phyloP scores from a whole-genome alignment of 176 grass and related monocot species.

The Saccharum spontaneum region DNA sequence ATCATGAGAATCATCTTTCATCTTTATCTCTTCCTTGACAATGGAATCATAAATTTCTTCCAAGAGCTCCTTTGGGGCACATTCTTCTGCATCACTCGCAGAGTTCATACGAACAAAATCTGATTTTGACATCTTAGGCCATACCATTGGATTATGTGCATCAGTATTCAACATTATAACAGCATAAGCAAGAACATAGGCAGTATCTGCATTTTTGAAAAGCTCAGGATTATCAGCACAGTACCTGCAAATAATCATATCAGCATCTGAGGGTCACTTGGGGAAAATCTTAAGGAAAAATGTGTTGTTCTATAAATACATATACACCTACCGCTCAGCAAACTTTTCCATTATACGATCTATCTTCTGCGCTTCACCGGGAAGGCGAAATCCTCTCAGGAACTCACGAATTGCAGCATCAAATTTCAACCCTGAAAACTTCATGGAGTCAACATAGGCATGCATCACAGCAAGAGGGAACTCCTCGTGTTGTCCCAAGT shows the following conservation, averaged over 20 bases:
- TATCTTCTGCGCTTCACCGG: slow-evolving; percentile 99
- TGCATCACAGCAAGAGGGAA: slow-evolving; percentile 99
- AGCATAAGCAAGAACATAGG: slow-evolving; percentile 98
- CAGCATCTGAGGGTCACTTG: slow-evolving; percentile 26
- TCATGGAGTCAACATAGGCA: slow-evolving; percentile 98
- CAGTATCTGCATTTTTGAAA: slow-evolving; percentile 98
- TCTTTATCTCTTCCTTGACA: slow-evolving; percentile 94
- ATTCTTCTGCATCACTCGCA: slow-evolving; percentile 82
- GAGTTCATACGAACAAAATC: slow-evolving; percentile 93
- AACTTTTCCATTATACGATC: slow-evolving; percentile 99
- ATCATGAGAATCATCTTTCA: slow-evolving; percentile 64
- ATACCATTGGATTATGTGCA: slow-evolving; percentile 99
- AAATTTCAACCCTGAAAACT: slow-evolving; percentile 94
- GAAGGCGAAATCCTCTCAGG: slow-evolving; percentile 93
- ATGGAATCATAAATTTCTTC: slow-evolving; percentile 99
- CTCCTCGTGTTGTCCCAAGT: slow-evolving; percentile 96
- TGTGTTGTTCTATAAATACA: slow-evolving; percentile 23
- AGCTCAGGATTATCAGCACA: slow-evolving; percentile 99
- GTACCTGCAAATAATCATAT: slow-evolving; percentile 70
- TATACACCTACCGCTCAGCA: slow-evolving; percentile 96
- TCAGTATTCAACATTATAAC: slow-evolving; percentile 99
- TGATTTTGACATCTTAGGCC: slow-evolving; percentile 97
- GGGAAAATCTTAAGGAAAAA: slow-evolving; percentile 20
- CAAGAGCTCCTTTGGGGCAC: slow-evolving; percentile 83
- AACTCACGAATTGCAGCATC: slow-evolving; percentile 92